Evolutionary conservation across 2,329 filamentous ascomycete species (phyloP).

Genomic region (Calonectria pteridis): DNA sequence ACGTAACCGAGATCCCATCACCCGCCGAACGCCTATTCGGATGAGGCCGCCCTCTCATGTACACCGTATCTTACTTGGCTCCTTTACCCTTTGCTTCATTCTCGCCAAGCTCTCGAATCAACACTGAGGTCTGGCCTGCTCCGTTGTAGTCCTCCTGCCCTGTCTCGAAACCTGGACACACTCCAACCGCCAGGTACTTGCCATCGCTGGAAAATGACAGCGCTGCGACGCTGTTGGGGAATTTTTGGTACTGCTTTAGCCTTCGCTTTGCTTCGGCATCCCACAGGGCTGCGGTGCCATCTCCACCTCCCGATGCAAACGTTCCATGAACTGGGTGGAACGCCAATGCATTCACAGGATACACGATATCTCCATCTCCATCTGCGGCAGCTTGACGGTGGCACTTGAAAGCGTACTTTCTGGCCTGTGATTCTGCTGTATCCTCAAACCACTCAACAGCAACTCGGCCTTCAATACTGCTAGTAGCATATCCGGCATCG

Average conservation of each 20-base stretch:
- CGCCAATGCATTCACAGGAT: constrained; percentile 89
- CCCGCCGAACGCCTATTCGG: constrained; percentile 48
- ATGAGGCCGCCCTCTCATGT: constrained; percentile 35
- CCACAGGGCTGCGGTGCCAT: constrained; percentile 93
- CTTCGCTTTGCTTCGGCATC: constrained; percentile 91
- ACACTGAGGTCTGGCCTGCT: constrained; percentile 80
- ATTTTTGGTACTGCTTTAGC: constrained; percentile 90
- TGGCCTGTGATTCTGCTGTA: constrained; percentile 84
- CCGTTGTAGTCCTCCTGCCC: constrained; percentile 83
- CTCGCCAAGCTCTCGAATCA: constrained; percentile 86
- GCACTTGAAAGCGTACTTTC: constrained; percentile 99
- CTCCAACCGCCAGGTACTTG: constrained; percentile 80
- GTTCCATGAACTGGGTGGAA: constrained; percentile 89
- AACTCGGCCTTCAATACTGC: constrained; percentile 93
- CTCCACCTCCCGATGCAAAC: constrained; percentile 90
- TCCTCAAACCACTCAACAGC: constrained; percentile 99
- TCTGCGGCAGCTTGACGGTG: constrained; percentile 81
- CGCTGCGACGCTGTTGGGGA: constrained; percentile 81
- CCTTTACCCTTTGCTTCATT: constrained; percentile 90
- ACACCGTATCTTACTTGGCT: constrained; percentile 64
- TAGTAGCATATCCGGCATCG: constrained; percentile 92
- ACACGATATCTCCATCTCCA: constrained; percentile 81
- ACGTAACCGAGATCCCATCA: constrained; percentile 42
- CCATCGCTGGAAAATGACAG: constrained; percentile 84
- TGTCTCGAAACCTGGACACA: constrained; percentile 90